phyloP scores from a whole-genome alignment of 169 alveolate genomes.

The Eimeria sp. region DNA sequence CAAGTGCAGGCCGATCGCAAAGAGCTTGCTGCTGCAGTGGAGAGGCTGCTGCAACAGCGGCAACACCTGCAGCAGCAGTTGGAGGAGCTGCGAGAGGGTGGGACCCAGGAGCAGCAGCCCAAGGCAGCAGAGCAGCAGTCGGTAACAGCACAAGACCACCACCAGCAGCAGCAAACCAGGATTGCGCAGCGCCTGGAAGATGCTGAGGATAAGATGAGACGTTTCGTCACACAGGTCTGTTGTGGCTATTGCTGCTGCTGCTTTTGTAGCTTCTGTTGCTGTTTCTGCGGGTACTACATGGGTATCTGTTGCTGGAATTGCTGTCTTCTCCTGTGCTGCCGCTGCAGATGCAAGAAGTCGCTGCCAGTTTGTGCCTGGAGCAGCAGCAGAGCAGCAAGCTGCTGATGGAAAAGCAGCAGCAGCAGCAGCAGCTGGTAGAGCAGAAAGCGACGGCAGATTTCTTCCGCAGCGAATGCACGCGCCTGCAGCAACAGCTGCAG shows the following conservation, averaged over 20 bases:
- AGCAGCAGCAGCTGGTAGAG: conserved; percentile 79
- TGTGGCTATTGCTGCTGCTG: conserved; percentile 14
- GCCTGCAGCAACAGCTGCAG: conserved; percentile 39
- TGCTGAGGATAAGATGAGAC: conserved; percentile 58
- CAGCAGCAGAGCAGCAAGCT: conserved; percentile 67
- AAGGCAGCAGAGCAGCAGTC: conserved; percentile 19
- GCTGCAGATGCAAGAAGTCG: conserved; percentile 76
- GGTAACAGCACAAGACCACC: background rate
- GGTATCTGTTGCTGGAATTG: background rate
- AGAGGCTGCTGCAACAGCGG: conserved; percentile 77
- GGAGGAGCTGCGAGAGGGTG: conserved; percentile 11
- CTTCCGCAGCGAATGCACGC: conserved; percentile 70
- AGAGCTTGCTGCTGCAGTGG: conserved; percentile 75
- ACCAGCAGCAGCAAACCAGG: background rate
- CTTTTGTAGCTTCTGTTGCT: background rate
- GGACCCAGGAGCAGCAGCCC: background rate
- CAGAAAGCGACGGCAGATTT: conserved; percentile 68
- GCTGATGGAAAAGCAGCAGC: conserved; percentile 69
- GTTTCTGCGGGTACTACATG: background rate
- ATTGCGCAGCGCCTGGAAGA: conserved; percentile 26
- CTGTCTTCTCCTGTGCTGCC: conserved; percentile 41
- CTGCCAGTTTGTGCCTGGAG: conserved; percentile 55
- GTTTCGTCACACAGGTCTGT: conserved; percentile 24
- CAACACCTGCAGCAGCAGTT: conserved; percentile 73
- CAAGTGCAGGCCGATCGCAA: conserved; percentile 62